Conservation (phyloP, 164 flowering plant species). For the Vitis amurensis region DNA sequence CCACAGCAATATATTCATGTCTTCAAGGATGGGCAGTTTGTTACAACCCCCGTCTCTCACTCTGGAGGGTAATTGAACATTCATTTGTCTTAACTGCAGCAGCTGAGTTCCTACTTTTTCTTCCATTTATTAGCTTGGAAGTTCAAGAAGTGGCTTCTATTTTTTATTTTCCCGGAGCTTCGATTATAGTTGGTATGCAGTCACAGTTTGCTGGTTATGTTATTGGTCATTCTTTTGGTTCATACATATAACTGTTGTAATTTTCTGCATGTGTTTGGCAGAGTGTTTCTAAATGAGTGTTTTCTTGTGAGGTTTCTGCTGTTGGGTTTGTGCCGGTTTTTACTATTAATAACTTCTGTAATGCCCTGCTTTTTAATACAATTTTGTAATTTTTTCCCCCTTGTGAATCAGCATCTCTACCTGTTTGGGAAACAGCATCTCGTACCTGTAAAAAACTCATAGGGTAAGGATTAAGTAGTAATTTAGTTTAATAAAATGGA, state of each 20-base stretch:
- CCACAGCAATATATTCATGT: conserved; percentile 37
- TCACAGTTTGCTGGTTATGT: conserved; percentile 1
- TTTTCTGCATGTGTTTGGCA: conserved; percentile 11
- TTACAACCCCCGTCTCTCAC: conserved; percentile 67
- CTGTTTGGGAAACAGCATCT: background rate
- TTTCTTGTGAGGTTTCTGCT: conserved; percentile 6
- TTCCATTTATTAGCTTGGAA: conserved; percentile 1
- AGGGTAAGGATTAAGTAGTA: no score
- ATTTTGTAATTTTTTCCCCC: background rate
- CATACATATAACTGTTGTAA: background rate
- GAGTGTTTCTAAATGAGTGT: conserved; percentile 5
- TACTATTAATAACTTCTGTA: background rate
- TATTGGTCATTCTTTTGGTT: conserved; percentile 1
- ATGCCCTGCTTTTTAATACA: background rate
- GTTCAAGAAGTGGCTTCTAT: conserved; percentile 3
- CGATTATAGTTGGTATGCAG: background rate
- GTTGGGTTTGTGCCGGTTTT: background rate
- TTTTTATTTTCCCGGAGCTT: conserved; percentile 8
- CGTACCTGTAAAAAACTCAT: background rate
- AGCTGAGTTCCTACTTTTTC: background rate
- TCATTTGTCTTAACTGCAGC: background rate
- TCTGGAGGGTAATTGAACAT: conserved; percentile 63
- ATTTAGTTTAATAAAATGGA: no score
- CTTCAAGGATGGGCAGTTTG: conserved; percentile 33
- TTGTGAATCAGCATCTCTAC: background rate